phyloP scores from a whole-genome alignment of 176 grass and related monocot species.

The Cenchrus americanus region DNA sequence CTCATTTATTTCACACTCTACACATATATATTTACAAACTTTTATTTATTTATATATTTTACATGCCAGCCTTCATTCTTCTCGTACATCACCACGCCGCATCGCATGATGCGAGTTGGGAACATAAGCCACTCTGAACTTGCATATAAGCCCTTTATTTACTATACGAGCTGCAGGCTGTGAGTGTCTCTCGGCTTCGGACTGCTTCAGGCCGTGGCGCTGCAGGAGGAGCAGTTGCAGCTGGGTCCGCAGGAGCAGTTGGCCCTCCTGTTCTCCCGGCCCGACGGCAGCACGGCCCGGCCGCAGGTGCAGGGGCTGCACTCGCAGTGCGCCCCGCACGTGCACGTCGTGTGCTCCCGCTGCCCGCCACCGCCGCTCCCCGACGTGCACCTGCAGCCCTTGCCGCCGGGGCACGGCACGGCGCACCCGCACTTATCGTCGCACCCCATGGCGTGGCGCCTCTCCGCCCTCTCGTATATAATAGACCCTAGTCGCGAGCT shows the following conservation, averaged over 20 bases:
- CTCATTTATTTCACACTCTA: not conserved
- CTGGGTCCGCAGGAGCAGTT: constrained; percentile 51
- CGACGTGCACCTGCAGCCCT: constrained; percentile 48
- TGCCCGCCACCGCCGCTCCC: constrained; percentile 16
- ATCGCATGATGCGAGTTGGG: not conserved
- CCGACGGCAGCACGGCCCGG: constrained; percentile 12
- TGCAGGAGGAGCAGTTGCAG: constrained; percentile 49
- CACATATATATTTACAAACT: not conserved
- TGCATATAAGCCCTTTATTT: not conserved
- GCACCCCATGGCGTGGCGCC: constrained; percentile 33
- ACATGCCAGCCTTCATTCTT: not conserved
- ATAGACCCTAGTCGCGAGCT: too few species aligned
- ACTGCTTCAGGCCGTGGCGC: not conserved
- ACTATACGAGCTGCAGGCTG: not conserved
- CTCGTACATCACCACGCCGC: not conserved
- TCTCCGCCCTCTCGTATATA: not conserved
- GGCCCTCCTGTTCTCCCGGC: constrained; percentile 26
- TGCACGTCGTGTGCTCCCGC: constrained; percentile 56
- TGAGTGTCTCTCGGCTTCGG: too few species aligned
- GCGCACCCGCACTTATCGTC: constrained; percentile 72
- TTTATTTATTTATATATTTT: not conserved
- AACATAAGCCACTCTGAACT: not conserved
- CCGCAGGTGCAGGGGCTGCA: constrained; percentile 67
- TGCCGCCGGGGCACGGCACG: constrained; percentile 61
- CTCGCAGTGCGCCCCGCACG: constrained; percentile 61